A percentile compares a stretch with the other conserved stretches of the same genome.
Evolutionary conservation across 495 filamentous ascomycete genomes (phyloP).

Genomic region (Aspergillus hancockii): DNA sequence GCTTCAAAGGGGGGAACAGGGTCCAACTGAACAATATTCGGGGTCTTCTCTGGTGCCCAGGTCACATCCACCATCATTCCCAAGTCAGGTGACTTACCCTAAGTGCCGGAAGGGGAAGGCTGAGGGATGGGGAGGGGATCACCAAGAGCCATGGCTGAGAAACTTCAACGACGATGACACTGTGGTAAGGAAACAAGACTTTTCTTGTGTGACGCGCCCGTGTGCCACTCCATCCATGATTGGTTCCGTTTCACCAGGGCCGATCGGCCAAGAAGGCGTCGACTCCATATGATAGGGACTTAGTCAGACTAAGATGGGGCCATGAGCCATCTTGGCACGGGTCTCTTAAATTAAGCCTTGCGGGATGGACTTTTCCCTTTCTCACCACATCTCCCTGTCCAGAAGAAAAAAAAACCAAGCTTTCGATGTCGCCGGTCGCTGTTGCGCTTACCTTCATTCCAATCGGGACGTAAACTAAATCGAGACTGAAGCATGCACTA

Average conservation of each 20-base stretch:
- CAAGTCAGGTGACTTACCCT: not conserved
- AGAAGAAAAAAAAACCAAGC: not conserved
- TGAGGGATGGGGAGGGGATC: no score
- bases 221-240: not conserved
- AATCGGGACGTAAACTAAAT: not conserved
- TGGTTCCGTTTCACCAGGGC: not conserved
- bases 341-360: constrained; percentile 4
- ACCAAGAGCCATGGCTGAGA: not conserved
- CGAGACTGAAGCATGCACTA: not conserved
- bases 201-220: not conserved
- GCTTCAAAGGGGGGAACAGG: not conserved
- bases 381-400: not conserved
- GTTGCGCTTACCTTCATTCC: not conserved
- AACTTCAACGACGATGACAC: not conserved
- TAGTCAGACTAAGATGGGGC: not conserved
- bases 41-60: not conserved
- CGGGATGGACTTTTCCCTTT: not conserved
- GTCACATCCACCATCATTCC: not conserved
- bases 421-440: not conserved
- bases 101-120: not conserved
- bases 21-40: not conserved
- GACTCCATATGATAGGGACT: not conserved
- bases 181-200: not conserved
- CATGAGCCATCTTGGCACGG: not conserved
- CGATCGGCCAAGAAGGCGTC: not conserved